Base-by-base conservation (phyloP, 1,139 yeast species). In the Kodamaea suecica region DNA sequence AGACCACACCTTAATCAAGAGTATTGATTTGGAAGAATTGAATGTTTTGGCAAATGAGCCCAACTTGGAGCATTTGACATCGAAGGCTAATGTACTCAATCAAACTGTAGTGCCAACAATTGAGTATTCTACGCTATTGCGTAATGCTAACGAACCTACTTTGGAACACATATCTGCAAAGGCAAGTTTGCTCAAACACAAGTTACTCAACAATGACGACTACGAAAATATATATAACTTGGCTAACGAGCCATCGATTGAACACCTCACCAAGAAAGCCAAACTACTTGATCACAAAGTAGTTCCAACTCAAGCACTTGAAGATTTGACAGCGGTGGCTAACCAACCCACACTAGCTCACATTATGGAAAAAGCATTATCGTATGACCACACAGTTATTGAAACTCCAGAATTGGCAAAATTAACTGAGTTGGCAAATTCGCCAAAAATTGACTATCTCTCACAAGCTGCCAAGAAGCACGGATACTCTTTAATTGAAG, bases 241-340 rank as follows among this genome's bases (percentile, higher is more conserved):
- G 20, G 47, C 48, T n/a, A 26, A 39, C 19, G 37, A 37, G 4
- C 66, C 66, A 6, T 24, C 47, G 4, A 29, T 60, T 26, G 52
- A 49, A 0, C 55, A 56, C 33, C 27, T 66, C 5, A 37, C 38
- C 11, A 38, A 41, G 3, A 50, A 52, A 24, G 54, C 55, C 0
- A 29, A 31, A 5, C 12, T 30, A 1, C 39, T 39, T 26, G 40
- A 42, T 23, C 55, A 57, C 34, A 39, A 43, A 2, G 36, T 61
- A 6, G 30, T 59, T 4, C 39, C 52, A 1, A 33, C 38, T 4
- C 28, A 37, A 4, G 57, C 53, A 0, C 33, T 33, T n/a, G 43
- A 41, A 2, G 23, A 19, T 8, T 37, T 51, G 31, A 26, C 19
- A 19, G 29, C 17, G 4, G 31, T 43, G 28, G 25, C 67, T 0